These are phyloP conservation scores for Lanmaoa rubissima DNA, from an alignment of 768 basidiomycete species.

Conservation along the genomic window DNA sequence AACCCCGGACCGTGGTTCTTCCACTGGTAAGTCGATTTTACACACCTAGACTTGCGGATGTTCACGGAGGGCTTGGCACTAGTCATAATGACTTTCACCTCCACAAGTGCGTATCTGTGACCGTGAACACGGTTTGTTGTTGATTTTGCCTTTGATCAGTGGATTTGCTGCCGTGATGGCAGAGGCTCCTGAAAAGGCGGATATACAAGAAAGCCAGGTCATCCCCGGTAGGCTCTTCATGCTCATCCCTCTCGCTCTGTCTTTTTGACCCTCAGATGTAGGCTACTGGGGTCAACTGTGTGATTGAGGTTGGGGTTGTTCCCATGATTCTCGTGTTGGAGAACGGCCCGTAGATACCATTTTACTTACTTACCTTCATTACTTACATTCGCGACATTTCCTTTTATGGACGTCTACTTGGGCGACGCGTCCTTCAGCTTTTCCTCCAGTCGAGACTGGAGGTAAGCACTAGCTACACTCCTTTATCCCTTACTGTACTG, in stretches of 20 bases:
- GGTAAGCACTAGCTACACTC: too few species aligned
- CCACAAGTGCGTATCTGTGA: slow-evolving; percentile 10
- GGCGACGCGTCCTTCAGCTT: too few species aligned
- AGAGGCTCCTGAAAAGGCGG: slow-evolving; percentile 6
- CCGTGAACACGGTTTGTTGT: not conserved
- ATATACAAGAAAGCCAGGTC: slow-evolving; percentile 1
- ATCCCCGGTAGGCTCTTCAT: slow-evolving; percentile 11
- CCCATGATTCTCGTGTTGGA: not conserved
- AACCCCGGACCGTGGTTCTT: slow-evolving; percentile 44
- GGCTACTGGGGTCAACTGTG: slow-evolving; percentile 8
- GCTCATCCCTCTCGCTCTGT: not conserved
- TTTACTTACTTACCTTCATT: too few species aligned
- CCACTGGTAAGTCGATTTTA: slow-evolving; percentile 16
- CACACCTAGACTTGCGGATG: too few species aligned
- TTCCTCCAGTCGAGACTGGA: too few species aligned
- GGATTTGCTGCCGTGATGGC: slow-evolving; percentile 23
- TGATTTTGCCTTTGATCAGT: slow-evolving; percentile 3
- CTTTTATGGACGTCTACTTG: too few species aligned
- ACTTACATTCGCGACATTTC: too few species aligned
- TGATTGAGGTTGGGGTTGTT: not conserved
- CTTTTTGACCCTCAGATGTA: not conserved
- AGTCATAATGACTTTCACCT: slow-evolving; percentile 29
- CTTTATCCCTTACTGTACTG: too few species aligned
- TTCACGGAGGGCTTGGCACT: not conserved
- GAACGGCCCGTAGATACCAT: too few species aligned